Percentiles rank a stretch among this genome's conserved stretches.
These are phyloP conservation scores for Neophaeococcomyces aloes DNA, from an alignment of 2,329 filamentous ascomycete species.

Conservation along the genomic window DNA sequence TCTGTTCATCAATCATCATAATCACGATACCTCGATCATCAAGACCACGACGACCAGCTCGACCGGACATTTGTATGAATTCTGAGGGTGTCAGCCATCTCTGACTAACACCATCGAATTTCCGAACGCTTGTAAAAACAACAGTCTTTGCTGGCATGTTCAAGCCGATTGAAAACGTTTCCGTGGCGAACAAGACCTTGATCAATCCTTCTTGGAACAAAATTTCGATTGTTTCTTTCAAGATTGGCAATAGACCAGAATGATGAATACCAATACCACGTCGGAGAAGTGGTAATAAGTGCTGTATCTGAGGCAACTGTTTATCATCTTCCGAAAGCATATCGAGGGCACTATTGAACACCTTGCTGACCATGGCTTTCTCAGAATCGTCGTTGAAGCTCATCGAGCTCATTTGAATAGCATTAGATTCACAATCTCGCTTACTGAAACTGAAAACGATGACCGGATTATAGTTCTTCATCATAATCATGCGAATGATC, in stretches of 20 bases:
- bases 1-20: constrained; percentile 97
- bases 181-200: constrained; percentile 94
- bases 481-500: constrained; percentile 98
- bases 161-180: constrained; percentile 95
- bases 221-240: constrained; percentile 98
- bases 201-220: constrained; percentile 96
- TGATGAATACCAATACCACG: constrained; percentile 96
- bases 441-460: constrained; percentile 99
- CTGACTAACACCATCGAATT: constrained; percentile 74
- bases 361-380: constrained; percentile 85
- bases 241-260: constrained; percentile 82
- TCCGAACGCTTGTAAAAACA: constrained; percentile 93
- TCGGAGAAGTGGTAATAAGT: constrained; percentile 78
- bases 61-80: constrained; percentile 97
- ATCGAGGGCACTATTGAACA: constrained; percentile 87
- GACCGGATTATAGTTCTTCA: constrained; percentile 92
- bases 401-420: constrained; percentile 73
- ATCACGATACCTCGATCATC: constrained; percentile 98
- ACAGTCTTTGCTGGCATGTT: constrained; percentile 99
- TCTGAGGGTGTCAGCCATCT: constrained; percentile 88
- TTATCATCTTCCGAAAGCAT: constrained; percentile 88
- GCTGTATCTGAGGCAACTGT: constrained; percentile 75
- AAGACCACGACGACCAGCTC: constrained; percentile 89
- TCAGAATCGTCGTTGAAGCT: constrained; percentile 95
- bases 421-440: constrained; percentile 84